Percentiles rank a stretch among this genome's conserved stretches.
Evolutionary conservation across 2,329 filamentous ascomycete genomes (phyloP).

Genomic region (Penicillium expansum): DNA sequence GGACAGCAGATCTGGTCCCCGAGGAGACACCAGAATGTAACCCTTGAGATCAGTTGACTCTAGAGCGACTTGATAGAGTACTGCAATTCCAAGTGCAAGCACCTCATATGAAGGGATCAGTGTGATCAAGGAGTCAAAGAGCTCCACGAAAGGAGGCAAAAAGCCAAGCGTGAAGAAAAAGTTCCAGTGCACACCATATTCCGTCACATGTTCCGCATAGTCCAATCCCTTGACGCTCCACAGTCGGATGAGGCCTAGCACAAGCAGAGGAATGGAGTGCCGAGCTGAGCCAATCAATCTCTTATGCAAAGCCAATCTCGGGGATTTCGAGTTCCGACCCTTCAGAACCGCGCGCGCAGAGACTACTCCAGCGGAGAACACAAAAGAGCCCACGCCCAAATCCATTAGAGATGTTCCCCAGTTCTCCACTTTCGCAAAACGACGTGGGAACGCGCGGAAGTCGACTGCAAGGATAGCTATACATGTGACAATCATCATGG

Average conservation of each 20-base stretch:
- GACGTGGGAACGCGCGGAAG: constrained; percentile 85
- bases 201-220: constrained; percentile 94
- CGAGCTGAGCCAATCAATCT: constrained; percentile 67
- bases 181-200: constrained; percentile 99
- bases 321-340: constrained; percentile 56
- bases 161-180: constrained; percentile 97
- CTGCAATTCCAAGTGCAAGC: constrained; percentile 66
- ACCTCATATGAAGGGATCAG: constrained; percentile 73
- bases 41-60: constrained; percentile 75
- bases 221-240: constrained; percentile 90
- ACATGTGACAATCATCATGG: constrained; percentile 88
- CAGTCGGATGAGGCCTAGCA: constrained; percentile 75
- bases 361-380: constrained; percentile 91
- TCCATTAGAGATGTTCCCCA: constrained; percentile 99
- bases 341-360: constrained; percentile 78
- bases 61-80: constrained; percentile 71
- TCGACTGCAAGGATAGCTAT: constrained; percentile 94
- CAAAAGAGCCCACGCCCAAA: constrained; percentile 93
- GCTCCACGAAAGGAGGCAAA: constrained; percentile 80
- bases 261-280: constrained; percentile 77
- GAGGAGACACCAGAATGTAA: constrained; percentile 78
- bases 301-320: constrained; percentile 41
- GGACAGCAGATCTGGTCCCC: constrained; percentile 70
- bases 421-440: constrained; percentile 98
- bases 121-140: constrained; percentile 70